phyloP scores from a whole-genome alignment of 2,329 filamentous ascomycete species.

The Fusarium chaquense region DNA sequence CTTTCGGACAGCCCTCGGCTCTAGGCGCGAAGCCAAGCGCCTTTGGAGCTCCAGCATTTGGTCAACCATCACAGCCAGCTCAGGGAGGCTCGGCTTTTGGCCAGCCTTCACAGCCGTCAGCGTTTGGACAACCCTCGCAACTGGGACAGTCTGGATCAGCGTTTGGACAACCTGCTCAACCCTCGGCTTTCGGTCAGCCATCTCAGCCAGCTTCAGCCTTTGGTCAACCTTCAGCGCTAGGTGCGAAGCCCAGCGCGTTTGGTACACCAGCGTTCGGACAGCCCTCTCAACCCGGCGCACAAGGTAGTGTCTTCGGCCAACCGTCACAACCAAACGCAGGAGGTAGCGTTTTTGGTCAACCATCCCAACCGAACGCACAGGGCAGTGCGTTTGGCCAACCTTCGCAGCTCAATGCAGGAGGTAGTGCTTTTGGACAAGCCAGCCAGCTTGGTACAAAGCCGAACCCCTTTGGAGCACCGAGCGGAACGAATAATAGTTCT shows the following conservation, averaged over 20 bases:
- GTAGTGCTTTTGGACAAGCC: slow-evolving; percentile 51
- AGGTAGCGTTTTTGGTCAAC: slow-evolving; percentile 51
- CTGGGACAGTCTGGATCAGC: slow-evolving; percentile 39
- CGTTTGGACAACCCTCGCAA: slow-evolving; percentile 58
- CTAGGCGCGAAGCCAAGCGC: slow-evolving; percentile 49
- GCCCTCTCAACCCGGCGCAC: slow-evolving; percentile 49
- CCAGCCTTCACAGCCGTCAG: slow-evolving; percentile 49
- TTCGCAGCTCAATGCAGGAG: slow-evolving; percentile 47
- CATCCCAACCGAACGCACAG: slow-evolving; percentile 48
- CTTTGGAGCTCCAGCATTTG: slow-evolving; percentile 47
- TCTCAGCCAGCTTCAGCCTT: slow-evolving; percentile 41
- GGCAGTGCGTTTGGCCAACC: slow-evolving; percentile 53
- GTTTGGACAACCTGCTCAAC: slow-evolving; percentile 52
- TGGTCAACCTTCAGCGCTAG: slow-evolving; percentile 38
- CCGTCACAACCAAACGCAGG: slow-evolving; percentile 49
- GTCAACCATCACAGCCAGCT: slow-evolving; percentile 56
- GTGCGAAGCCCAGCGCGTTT: slow-evolving; percentile 25
- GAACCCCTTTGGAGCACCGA: slow-evolving; percentile 53
- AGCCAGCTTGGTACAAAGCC: slow-evolving; percentile 54
- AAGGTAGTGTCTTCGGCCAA: slow-evolving; percentile 52
- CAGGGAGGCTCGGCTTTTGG: slow-evolving; percentile 48
- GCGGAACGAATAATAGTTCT: slow-evolving; percentile 39
- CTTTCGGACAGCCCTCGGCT: slow-evolving; percentile 54
- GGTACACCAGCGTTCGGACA: slow-evolving; percentile 53
- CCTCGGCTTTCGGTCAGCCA: slow-evolving; percentile 50